Evolutionary conservation across 192 early-diverging fungal species (phyloP).

Genomic region (Podila epicladia): DNA sequence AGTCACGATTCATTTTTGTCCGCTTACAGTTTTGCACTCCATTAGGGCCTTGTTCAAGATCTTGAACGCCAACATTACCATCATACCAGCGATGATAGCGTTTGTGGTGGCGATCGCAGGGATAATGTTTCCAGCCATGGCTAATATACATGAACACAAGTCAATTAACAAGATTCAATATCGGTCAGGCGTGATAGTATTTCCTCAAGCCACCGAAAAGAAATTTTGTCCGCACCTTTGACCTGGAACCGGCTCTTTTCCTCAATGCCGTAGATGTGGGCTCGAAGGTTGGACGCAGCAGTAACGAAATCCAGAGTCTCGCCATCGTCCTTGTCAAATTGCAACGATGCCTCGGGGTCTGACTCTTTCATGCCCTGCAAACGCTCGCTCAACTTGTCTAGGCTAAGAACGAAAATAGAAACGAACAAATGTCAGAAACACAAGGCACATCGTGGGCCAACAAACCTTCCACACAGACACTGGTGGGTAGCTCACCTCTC

Average conservation of each 20-base stretch:
- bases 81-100: slow-evolving; percentile 94
- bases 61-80: slow-evolving; percentile 88
- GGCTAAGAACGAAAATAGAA: slow-evolving; percentile 42
- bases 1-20: too few species aligned
- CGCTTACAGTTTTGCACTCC: slow-evolving; percentile 64
- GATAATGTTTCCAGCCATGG: slow-evolving; percentile 99
- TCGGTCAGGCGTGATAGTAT: slow-evolving; percentile 22
- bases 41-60: slow-evolving; percentile 64
- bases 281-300: slow-evolving; percentile 89
- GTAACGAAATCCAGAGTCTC: slow-evolving; percentile 95
- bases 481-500: slow-evolving; percentile 60
- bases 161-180: background rate
- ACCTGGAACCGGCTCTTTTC: slow-evolving; percentile 84
- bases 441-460: background rate
- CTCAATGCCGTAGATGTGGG: slow-evolving; percentile 83
- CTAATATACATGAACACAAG: slow-evolving; percentile 53
- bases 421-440: background rate
- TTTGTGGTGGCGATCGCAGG: slow-evolving; percentile 99
- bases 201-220: too few species aligned
- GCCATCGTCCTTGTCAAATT: slow-evolving; percentile 97
- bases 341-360: slow-evolving; percentile 63
- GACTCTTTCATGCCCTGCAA: slow-evolving; percentile 52
- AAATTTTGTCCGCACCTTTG: slow-evolving; percentile 70
- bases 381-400: slow-evolving; percentile 59
- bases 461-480: background rate